Base-by-base conservation (phyloP, 306 rosid genomes). In the Vigna mungo region DNA sequence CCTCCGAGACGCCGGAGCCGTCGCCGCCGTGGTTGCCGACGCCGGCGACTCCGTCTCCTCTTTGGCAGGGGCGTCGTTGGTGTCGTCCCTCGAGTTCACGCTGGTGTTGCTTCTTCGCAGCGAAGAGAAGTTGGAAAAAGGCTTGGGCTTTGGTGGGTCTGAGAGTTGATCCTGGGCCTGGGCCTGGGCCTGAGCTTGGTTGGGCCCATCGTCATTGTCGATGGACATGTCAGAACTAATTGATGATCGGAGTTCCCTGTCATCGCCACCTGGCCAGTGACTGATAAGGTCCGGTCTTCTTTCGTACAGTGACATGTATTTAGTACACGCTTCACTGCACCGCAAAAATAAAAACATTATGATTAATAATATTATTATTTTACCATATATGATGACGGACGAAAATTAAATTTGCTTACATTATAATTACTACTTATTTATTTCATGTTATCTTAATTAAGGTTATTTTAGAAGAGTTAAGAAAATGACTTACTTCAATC, bases 181-280 rank as follows among this genome's bases (percentile, higher is more conserved):
- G 17, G 71, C 30, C 25, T 69, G 81, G 55, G 53, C 13, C 39
- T 77, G 83, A 21, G 71, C 36, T 34, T 69, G 81, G 55, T 82
- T 75, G 74, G 85, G 68, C 76, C 61, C 79, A 27, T 92, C 91
- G 54, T 92, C 97, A 72, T 91, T 92, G 61, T 91, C 99, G 53
- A 92, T 93, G 36, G 99, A 96, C 98, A 96, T 96, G 83, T 96
- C 99, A 3, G 99, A 96, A 51, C 88, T 97, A 32, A 80, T 74
- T 1, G 99, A 96, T 36, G 96, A 86, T 51, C 97, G 84, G 41
- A 96, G 75, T 27, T 88, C 93, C 53, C 83, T 80, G 20, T 90
- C 93, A 13, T 87, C 84, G 53, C 68, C 88, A 82, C 86, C 61
- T 54, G 87, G 85, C 87, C 96, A 87, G 6, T 81, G 55, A 85